phyloP scores from a whole-genome alignment of 73 alveolate genomes.

The Paramecium sexaurelia region DNA sequence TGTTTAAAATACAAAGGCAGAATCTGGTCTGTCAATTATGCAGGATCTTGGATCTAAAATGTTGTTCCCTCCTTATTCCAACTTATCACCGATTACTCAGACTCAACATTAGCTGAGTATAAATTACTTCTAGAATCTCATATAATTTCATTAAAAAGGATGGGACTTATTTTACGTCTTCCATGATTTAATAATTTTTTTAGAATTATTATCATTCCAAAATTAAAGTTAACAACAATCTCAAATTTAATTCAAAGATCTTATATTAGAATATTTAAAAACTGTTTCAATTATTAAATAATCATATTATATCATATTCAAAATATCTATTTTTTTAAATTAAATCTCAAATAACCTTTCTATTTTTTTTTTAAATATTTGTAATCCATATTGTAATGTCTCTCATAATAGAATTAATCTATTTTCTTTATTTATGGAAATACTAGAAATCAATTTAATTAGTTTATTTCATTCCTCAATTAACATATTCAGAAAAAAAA shows the following conservation, averaged over 20 bases:
- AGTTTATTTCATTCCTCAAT: too few relatives aligned
- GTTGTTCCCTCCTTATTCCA: conserved; percentile 51
- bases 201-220: not conserved
- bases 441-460: too few relatives aligned
- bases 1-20: conserved; percentile 35
- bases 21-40: not conserved
- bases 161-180: conserved; percentile 15
- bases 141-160: conserved; percentile 21
- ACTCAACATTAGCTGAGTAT: not conserved
- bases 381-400: too few relatives aligned
- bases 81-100: not conserved
- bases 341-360: too few relatives aligned
- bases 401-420: too few relatives aligned
- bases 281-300: too few relatives aligned
- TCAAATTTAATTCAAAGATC: not conserved
- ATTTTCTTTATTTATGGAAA: too few relatives aligned
- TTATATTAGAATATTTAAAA: not conserved
- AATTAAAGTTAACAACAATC: not conserved
- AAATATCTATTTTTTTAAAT: too few relatives aligned
- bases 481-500: too few relatives aligned
- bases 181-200: not conserved
- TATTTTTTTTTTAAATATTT: too few relatives aligned
- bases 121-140: conserved; percentile 39
- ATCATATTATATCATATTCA: too few relatives aligned
- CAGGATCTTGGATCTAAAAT: not conserved